Conservation (phyloP, 495 filamentous ascomycete genomes). For the Alectoria sarmentosa region DNA sequence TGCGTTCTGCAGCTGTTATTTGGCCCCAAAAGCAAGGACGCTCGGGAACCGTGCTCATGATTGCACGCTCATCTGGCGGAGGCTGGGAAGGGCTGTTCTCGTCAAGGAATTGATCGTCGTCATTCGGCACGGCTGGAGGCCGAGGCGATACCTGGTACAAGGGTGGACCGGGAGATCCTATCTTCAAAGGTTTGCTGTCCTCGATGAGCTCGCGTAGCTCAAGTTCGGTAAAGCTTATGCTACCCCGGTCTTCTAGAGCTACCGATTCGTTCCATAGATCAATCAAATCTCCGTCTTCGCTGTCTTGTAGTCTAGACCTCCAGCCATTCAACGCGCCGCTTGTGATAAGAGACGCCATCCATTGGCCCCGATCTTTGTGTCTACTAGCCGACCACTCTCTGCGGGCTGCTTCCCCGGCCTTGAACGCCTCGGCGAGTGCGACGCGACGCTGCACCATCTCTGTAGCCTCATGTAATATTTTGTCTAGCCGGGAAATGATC, state of each 20-base stretch:
- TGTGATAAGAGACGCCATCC: slow-evolving; percentile 9
- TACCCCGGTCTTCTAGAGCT: not conserved
- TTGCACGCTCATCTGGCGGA: not conserved
- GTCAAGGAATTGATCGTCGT: not conserved
- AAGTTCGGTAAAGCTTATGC: not conserved
- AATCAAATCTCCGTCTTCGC: not conserved
- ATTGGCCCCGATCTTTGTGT: not conserved
- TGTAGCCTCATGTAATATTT: too few relatives aligned
- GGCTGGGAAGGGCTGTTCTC: not conserved
- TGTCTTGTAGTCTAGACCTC: not conserved
- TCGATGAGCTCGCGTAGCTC: slow-evolving; percentile 9
- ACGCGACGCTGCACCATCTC: not conserved
- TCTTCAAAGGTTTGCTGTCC: not conserved
- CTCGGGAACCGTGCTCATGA: not conserved
- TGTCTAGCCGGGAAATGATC: too few relatives aligned
- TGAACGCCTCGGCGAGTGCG: not conserved
- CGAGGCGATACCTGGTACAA: not conserved
- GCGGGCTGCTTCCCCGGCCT: not conserved
- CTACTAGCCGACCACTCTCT: not conserved
- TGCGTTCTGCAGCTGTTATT: not conserved
- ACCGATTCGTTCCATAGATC: too few relatives aligned
- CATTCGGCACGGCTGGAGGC: not conserved
- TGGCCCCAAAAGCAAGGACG: slow-evolving; percentile 5
- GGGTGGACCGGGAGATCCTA: not conserved
- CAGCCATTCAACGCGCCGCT: slow-evolving; percentile 8